Conservation (phyloP, 768 basidiomycete species). For the Suillus plorans region DNA sequence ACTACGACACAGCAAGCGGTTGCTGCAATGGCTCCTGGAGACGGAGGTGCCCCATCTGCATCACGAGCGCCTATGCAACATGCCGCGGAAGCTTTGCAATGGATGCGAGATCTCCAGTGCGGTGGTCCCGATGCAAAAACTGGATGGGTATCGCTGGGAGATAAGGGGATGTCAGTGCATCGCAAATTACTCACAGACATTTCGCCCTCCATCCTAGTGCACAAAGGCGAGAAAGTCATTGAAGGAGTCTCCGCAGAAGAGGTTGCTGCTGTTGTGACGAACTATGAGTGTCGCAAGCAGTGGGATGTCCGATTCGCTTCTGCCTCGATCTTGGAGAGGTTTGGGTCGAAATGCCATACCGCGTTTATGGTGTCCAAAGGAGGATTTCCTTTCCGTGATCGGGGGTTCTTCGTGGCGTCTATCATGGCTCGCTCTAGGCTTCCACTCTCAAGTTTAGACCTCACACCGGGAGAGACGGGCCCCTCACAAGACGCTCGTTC, state of each 20-base stretch:
- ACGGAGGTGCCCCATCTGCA: slow-evolving; percentile 45
- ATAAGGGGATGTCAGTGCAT: slow-evolving; percentile 75
- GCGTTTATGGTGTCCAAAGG: slow-evolving; percentile 72
- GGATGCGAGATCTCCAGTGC: slow-evolving; percentile 72
- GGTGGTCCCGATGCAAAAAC: slow-evolving; percentile 45
- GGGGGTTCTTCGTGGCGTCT: slow-evolving; percentile 83
- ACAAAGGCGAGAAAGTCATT: slow-evolving; percentile 87
- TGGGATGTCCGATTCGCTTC: slow-evolving; percentile 90
- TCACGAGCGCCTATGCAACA: slow-evolving; percentile 75
- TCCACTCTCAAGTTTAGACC: slow-evolving; percentile 37
- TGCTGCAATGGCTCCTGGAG: slow-evolving; percentile 67
- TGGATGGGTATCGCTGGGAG: slow-evolving; percentile 77
- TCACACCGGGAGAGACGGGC: slow-evolving; percentile 40
- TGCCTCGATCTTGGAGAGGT: slow-evolving; percentile 69
- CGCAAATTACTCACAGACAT: slow-evolving; percentile 75
- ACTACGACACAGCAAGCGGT: slow-evolving; percentile 76
- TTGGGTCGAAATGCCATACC: slow-evolving; percentile 72
- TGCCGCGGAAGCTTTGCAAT: slow-evolving; percentile 78
- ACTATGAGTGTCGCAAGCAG: slow-evolving; percentile 66
- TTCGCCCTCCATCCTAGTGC: slow-evolving; percentile 78
- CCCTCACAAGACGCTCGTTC: slow-evolving; percentile 45
- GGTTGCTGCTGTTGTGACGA: slow-evolving; percentile 68
- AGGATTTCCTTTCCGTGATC: slow-evolving; percentile 87
- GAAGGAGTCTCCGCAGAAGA: slow-evolving; percentile 95
- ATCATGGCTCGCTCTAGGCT: slow-evolving; percentile 61